Evolutionary conservation across 2,329 filamentous ascomycete species (phyloP).

Genomic region (Colletotrichum lini): DNA sequence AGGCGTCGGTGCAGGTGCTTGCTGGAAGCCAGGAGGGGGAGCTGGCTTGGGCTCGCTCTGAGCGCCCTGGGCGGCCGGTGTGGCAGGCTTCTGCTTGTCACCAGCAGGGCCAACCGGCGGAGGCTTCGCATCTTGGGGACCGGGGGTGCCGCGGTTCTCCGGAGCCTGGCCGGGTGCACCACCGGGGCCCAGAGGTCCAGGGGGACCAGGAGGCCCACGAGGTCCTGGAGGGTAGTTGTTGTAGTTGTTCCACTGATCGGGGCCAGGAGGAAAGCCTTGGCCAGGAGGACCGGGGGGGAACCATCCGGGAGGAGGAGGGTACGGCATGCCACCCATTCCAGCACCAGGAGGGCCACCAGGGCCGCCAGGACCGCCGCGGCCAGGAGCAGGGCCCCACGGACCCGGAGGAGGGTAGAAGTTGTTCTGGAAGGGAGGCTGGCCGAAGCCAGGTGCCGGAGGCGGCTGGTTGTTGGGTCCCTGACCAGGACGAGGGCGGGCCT

Average conservation of each 20-base stretch:
- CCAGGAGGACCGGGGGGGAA: slow-evolving; percentile 78
- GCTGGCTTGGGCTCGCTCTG: slow-evolving; percentile 37
- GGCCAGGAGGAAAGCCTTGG: slow-evolving; percentile 78
- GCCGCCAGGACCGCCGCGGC: slow-evolving; percentile 45
- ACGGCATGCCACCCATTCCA: slow-evolving; percentile 80
- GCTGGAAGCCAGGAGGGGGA: slow-evolving; percentile 45
- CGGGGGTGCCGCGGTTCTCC: slow-evolving; percentile 44
- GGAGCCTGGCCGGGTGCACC: slow-evolving; percentile 47
- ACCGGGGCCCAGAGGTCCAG: slow-evolving; percentile 52
- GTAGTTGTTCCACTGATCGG: slow-evolving; percentile 67
- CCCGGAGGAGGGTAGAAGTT: slow-evolving; percentile 68
- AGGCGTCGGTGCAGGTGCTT: slow-evolving; percentile 69
- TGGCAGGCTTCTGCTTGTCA: slow-evolving; percentile 64
- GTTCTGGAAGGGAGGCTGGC: slow-evolving; percentile 61
- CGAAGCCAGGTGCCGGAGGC: slow-evolving; percentile 57
- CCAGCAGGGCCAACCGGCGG: slow-evolving; percentile 66
- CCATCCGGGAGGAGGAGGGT: slow-evolving; percentile 84
- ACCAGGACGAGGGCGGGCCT: slow-evolving; percentile 59
- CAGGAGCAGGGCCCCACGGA: slow-evolving; percentile 69
- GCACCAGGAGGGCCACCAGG: slow-evolving; percentile 52
- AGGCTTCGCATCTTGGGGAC: slow-evolving; percentile 59
- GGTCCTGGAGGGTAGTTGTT: slow-evolving; percentile 74
- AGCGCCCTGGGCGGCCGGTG: slow-evolving; percentile 55
- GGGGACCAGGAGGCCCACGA: slow-evolving; percentile 65
- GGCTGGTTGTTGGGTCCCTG: slow-evolving; percentile 51